These are phyloP conservation scores for Pulicaria dysenterica DNA, from an alignment of 129 eudicot species.

Conservation along the genomic window DNA sequence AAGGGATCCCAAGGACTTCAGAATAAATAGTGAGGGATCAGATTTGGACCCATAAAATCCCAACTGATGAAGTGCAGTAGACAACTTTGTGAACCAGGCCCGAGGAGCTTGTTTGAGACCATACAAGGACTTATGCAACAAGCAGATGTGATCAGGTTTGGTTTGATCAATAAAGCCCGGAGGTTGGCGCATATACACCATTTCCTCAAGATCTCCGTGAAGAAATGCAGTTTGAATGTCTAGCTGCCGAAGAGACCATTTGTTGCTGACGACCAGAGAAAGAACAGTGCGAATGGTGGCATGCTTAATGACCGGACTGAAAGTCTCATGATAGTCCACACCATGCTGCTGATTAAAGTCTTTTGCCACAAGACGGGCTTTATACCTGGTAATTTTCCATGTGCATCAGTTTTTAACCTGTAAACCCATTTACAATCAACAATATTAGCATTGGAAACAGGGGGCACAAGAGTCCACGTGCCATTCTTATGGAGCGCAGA, in stretches of 20 bases:
- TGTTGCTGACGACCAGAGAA: too few relatives aligned
- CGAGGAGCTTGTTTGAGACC: not conserved
- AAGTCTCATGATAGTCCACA: too few relatives aligned
- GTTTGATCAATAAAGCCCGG: slow-evolving; percentile 7
- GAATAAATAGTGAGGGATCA: too few relatives aligned
- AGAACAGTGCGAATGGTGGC: too few relatives aligned
- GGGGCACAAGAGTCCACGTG: slow-evolving; percentile 4
- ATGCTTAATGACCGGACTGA: too few relatives aligned
- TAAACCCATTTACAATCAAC: too few relatives aligned
- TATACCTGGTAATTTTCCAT: not conserved
- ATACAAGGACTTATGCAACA: not conserved
- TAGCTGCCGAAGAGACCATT: too few relatives aligned
- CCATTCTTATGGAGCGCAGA: too few relatives aligned
- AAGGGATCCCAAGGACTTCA: too few relatives aligned
- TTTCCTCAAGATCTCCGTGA: too few relatives aligned
- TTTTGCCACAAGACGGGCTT: not conserved
- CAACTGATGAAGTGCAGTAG: not conserved
- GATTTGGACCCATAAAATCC: not conserved
- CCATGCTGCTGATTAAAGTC: too few relatives aligned
- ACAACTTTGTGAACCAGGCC: not conserved
- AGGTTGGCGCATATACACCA: not conserved
- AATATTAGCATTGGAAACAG: not conserved
- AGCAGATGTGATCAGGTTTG: not conserved
- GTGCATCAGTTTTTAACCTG: not conserved
- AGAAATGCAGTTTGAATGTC: too few relatives aligned